Conservation (phyloP, 164 flowering plant species). For the Aristolochia fimbriata region DNA sequence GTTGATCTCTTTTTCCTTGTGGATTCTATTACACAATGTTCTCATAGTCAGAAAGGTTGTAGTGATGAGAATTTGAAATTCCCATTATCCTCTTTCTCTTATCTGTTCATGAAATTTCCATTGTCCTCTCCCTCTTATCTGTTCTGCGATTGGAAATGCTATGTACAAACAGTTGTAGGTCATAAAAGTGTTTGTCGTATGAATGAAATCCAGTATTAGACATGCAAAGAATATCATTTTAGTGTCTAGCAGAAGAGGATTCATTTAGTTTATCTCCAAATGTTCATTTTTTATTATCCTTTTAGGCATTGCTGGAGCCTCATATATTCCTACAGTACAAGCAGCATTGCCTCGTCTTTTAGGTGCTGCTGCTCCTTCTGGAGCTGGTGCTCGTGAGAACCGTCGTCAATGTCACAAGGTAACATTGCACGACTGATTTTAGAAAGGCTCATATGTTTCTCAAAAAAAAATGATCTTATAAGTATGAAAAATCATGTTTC, state of each 20-base stretch:
- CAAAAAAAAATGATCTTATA: no score
- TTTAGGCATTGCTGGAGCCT: slow-evolving; percentile 89
- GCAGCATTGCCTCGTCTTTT: slow-evolving; percentile 89
- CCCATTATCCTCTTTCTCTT: no score
- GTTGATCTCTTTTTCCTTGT: slow-evolving; percentile 92
- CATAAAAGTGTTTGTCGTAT: no score
- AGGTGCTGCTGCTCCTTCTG: slow-evolving; percentile 93
- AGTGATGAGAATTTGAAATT: neutral
- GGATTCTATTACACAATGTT: slow-evolving; percentile 94
- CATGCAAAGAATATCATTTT: no score
- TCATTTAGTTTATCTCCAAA: neutral
- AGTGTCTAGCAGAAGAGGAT: no score
- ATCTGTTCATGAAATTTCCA: no score
- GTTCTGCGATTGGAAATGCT: no score
- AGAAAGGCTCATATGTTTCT: no score
- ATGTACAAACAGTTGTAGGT: no score
- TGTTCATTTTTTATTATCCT: neutral
- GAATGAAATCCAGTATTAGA: no score
- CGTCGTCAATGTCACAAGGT: slow-evolving; percentile 97
- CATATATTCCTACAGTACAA: slow-evolving; percentile 85
- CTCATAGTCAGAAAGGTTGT: slow-evolving; percentile 90
- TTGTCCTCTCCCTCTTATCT: no score
- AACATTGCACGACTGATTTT: neutral
- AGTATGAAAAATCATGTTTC: neutral
- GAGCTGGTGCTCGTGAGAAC: slow-evolving; percentile 83